A percentile compares a stretch with the other conserved stretches of the same genome.
phyloP scores from a whole-genome alignment of 805 yeast genomes.

The Suhomyces sp. region DNA sequence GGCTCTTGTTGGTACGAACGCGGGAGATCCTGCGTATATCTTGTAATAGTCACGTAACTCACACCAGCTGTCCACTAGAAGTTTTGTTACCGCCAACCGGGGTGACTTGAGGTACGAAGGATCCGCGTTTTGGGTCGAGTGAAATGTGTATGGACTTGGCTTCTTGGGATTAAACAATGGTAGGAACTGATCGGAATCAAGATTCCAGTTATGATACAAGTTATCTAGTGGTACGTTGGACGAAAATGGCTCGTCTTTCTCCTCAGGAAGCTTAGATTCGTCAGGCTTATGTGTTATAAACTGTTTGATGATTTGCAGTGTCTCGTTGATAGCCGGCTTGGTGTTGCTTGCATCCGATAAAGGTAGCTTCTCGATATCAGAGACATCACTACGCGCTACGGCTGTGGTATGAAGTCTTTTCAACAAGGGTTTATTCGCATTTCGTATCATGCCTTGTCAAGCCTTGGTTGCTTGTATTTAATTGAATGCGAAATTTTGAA shows the following conservation, averaged over 20 bases:
- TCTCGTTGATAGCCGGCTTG: neutral
- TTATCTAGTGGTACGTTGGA: neutral
- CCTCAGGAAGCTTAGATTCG: neutral
- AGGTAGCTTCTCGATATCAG: neutral
- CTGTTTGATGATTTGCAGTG: neutral
- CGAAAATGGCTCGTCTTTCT: neutral
- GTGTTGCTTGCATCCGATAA: neutral
- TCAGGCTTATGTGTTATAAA: neutral
- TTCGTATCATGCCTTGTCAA: neutral
- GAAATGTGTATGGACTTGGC: conserved; percentile 23
- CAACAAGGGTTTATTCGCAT: neutral
- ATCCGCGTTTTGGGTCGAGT: conserved; percentile 22
- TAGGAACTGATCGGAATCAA: neutral
- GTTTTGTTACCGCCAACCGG: conserved; percentile 57
- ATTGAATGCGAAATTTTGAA: neutral
- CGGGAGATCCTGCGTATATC: conserved; percentile 44
- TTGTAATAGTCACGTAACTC: conserved; percentile 57
- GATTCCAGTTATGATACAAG: conserved; percentile 5
- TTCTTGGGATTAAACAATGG: conserved; percentile 5
- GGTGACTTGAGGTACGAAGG: conserved; percentile 22
- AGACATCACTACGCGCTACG: neutral
- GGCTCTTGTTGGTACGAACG: conserved; percentile 29
- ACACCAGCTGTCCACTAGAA: conserved; percentile 65
- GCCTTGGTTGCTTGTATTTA: neutral
- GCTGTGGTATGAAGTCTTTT: neutral